These are phyloP conservation scores for Aureobasidium sp. DNA, from an alignment of 2,329 filamentous ascomycete species.

Conservation along the genomic window DNA sequence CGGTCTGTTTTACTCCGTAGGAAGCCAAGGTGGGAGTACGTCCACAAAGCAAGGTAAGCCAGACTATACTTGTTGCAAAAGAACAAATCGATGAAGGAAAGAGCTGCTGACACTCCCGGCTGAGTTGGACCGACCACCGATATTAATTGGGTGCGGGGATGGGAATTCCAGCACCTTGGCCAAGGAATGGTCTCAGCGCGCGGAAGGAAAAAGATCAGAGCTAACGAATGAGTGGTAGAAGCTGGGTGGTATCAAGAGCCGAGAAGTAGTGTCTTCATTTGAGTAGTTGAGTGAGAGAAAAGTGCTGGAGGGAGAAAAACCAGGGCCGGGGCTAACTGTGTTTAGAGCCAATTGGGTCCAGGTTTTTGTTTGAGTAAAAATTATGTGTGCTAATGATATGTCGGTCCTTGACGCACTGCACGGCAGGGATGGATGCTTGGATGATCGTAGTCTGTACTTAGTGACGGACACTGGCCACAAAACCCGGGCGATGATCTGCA, in stretches of 20 bases:
- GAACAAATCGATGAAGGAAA: background rate
- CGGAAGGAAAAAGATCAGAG: background rate
- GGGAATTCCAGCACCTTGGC: slow-evolving; percentile 8
- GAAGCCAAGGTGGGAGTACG: background rate
- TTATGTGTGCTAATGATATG: background rate
- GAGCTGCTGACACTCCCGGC: slow-evolving; percentile 3
- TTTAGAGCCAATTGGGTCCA: background rate
- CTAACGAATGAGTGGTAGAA: slow-evolving; percentile 3
- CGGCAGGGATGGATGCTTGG: slow-evolving; percentile 12
- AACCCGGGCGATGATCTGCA: slow-evolving; percentile 11
- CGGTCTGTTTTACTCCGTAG: background rate
- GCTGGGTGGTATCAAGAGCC: slow-evolving; percentile 8
- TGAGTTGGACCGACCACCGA: slow-evolving; percentile 6
- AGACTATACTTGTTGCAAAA: slow-evolving; percentile 8
- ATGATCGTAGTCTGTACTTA: slow-evolving; percentile 12
- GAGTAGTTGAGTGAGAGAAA: background rate
- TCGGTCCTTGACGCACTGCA: slow-evolving; percentile 11
- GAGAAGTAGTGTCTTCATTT: slow-evolving; percentile 6
- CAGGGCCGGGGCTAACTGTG: background rate
- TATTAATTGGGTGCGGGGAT: slow-evolving; percentile 14
- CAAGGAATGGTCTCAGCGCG: slow-evolving; percentile 11
- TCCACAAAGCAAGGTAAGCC: background rate
- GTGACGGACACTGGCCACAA: slow-evolving; percentile 2
- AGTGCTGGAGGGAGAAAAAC: background rate
- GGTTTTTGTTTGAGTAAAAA: background rate